Evolutionary conservation across 176 grass and related monocot species (phyloP).

Genomic region (Carex littledalei): DNA sequence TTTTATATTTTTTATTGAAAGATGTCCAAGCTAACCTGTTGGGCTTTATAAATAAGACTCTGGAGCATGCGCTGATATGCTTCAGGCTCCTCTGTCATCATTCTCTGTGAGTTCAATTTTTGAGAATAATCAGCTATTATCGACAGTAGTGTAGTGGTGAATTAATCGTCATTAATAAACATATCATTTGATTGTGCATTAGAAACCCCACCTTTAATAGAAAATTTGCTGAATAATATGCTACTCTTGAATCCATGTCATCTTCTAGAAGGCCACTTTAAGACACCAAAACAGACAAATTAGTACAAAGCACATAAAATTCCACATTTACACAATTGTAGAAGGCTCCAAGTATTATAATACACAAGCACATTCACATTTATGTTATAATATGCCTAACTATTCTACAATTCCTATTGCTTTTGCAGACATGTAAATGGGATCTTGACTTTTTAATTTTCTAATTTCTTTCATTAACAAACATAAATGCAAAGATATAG

Average conservation of each 20-base stretch:
- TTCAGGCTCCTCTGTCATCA: conserved; percentile 98
- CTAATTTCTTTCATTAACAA: neutral
- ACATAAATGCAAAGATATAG: neutral
- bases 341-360: neutral
- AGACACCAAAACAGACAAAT: conserved; percentile 11
- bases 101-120: conserved; percentile 57
- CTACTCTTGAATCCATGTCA: conserved; percentile 94
- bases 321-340: neutral
- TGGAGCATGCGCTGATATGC: conserved; percentile 90
- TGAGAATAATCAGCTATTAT: neutral
- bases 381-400: neutral
- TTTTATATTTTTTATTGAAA: neutral
- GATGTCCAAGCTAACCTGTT: conserved; percentile 46
- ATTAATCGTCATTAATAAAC: neutral
- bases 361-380: neutral
- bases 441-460: neutral
- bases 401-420: neutral
- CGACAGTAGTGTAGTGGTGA: neutral
- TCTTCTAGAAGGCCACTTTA: conserved; percentile 83
- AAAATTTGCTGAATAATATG: conserved; percentile 99
- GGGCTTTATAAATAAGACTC: conserved; percentile 87
- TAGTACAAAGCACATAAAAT: conserved; percentile 18
- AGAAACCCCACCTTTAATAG: conserved; percentile 70
- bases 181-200: neutral
- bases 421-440: neutral